Evolutionary conservation across 495 filamentous ascomycete genomes (phyloP).

Genomic region (Penicillium bovifimosum): DNA sequence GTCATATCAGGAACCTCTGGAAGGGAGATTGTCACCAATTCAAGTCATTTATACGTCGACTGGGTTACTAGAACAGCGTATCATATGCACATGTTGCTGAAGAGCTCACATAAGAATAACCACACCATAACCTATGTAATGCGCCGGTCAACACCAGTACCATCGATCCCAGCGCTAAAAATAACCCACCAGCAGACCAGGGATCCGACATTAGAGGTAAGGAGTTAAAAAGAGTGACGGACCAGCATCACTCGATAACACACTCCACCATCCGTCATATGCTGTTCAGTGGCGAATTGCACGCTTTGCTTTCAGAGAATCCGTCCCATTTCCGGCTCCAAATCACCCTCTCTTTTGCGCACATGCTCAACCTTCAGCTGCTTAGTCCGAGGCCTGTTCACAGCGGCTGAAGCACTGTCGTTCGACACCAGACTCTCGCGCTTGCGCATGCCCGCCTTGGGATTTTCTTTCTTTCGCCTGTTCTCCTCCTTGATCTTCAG

Average conservation of each 20-base stretch:
- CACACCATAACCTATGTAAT: background rate
- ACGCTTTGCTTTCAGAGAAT: background rate
- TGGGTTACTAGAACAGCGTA: background rate
- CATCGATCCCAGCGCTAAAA: background rate
- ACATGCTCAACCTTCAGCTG: constrained; percentile 5
- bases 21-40: background rate
- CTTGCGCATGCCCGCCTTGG: constrained; percentile 33
- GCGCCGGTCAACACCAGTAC: background rate
- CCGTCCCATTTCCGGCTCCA: background rate
- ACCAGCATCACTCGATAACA: background rate
- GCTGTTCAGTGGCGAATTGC: background rate
- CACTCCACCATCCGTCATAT: background rate
- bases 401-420: constrained; percentile 17
- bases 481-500: constrained; percentile 36
- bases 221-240: background rate
- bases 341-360: constrained; percentile 4
- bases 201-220: background rate
- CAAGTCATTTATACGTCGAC: background rate
- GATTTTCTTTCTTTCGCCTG: constrained; percentile 23
- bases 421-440: constrained; percentile 36
- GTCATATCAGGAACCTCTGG: too few relatives aligned
- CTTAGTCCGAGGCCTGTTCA: constrained; percentile 23
- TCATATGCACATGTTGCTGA: background rate
- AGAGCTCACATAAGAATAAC: background rate
- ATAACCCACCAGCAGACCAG: background rate